Conservation (phyloP, 768 basidiomycete genomes). For the Mycena belliarum region DNA sequence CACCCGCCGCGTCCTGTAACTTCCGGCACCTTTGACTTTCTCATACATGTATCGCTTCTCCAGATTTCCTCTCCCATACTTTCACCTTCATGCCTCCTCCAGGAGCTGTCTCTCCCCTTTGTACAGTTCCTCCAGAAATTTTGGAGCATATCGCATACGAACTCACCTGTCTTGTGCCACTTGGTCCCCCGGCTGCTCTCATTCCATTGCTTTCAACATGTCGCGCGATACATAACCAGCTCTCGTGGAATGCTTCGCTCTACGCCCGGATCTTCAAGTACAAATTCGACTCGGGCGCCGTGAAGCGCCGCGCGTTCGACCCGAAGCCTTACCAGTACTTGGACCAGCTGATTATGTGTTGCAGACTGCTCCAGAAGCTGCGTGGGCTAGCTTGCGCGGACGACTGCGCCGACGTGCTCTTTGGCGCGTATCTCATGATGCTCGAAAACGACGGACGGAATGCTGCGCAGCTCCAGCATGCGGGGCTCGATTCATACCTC, state of each 20-base stretch:
- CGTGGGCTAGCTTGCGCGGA: slow-evolving; percentile 33
- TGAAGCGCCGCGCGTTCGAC: slow-evolving; percentile 50
- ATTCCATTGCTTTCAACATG: slow-evolving; percentile 51
- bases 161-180: slow-evolving; percentile 38
- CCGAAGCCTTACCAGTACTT: slow-evolving; percentile 32
- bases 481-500: slow-evolving; percentile 48
- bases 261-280: slow-evolving; percentile 53
- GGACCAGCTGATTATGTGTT: slow-evolving; percentile 38
- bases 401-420: slow-evolving; percentile 41
- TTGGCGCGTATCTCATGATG: slow-evolving; percentile 54
- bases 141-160: slow-evolving; percentile 56
- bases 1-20: slow-evolving; percentile 1
- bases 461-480: slow-evolving; percentile 53
- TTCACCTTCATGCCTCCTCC: slow-evolving; percentile 1
- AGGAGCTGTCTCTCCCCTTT: slow-evolving; percentile 18
- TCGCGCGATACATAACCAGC: slow-evolving; percentile 36
- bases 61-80: slow-evolving; percentile 7
- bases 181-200: slow-evolving; percentile 50
- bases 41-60: slow-evolving; percentile 18
- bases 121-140: slow-evolving; percentile 41
- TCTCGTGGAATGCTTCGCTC: slow-evolving; percentile 40
- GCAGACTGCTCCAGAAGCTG: slow-evolving; percentile 41
- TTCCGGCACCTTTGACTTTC: slow-evolving; percentile 16
- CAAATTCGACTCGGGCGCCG: slow-evolving; percentile 58
- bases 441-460: slow-evolving; percentile 73